phyloP scores from a whole-genome alignment of 75 land plant species.

The Adiantum capillusveneris region DNA sequence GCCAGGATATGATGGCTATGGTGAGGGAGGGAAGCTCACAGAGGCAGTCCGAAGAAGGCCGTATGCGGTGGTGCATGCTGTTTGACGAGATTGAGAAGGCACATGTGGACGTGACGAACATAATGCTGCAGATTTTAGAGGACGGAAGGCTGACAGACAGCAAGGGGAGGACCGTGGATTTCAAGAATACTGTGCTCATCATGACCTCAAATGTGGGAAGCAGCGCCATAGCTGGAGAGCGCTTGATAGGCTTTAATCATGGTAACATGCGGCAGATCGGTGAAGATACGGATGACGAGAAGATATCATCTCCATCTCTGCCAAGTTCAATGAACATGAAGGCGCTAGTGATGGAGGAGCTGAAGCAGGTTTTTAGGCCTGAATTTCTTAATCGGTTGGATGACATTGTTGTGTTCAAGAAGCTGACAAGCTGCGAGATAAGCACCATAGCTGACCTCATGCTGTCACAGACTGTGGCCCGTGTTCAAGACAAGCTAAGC shows the following conservation, averaged over 20 bases:
- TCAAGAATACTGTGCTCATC: slow-evolving; percentile 42
- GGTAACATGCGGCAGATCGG: too few relatives aligned
- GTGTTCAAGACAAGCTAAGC: too few relatives aligned
- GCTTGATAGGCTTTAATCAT: too few relatives aligned
- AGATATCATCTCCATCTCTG: too few relatives aligned
- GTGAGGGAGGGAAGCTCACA: slow-evolving; percentile 10
- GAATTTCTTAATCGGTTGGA: slow-evolving; percentile 47
- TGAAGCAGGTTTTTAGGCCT: slow-evolving; percentile 32
- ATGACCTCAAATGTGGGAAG: slow-evolving; percentile 47
- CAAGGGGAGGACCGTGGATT: slow-evolving; percentile 41
- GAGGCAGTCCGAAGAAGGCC: too few relatives aligned
- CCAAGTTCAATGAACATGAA: too few relatives aligned
- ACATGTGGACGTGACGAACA: slow-evolving; percentile 47
- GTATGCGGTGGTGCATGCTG: slow-evolving; percentile 11
- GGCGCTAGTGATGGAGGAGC: too few relatives aligned
- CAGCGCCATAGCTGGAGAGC: slow-evolving; percentile 39
- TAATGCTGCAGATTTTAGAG: slow-evolving; percentile 54
- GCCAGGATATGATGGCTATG: slow-evolving; percentile 51
- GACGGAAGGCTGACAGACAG: slow-evolving; percentile 50
- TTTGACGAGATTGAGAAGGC: slow-evolving; percentile 51
- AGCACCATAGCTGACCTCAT: slow-evolving; percentile 5
- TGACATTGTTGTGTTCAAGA: slow-evolving; percentile 53
- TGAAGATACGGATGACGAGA: too few relatives aligned
- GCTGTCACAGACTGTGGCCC: too few relatives aligned
- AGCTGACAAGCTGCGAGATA: slow-evolving; percentile 43